Conservation (phyloP, 345 rosid genomes). For the Kandelia obovata region DNA sequence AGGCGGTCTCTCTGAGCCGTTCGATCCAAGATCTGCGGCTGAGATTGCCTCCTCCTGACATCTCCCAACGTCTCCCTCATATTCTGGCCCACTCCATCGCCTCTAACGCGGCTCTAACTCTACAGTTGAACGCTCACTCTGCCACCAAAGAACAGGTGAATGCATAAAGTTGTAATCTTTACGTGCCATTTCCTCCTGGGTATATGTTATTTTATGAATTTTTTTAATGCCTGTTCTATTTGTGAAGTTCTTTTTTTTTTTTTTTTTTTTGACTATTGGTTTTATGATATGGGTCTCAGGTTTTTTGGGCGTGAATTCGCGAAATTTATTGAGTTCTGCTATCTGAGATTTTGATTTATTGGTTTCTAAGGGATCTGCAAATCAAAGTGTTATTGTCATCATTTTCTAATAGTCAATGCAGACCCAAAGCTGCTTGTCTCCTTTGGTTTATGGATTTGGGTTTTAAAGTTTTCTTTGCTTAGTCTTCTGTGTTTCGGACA, state of each 20-base stretch:
- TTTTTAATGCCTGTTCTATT: background rate
- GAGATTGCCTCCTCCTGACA: slow-evolving; percentile 79
- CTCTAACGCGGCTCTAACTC: slow-evolving; percentile 83
- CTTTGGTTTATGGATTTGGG: background rate
- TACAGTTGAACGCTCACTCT: slow-evolving; percentile 88
- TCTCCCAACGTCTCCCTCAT: slow-evolving; percentile 87
- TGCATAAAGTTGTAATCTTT: background rate
- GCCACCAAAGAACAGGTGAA: slow-evolving; percentile 84
- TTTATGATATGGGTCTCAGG: no score
- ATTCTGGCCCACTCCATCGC: slow-evolving; percentile 92
- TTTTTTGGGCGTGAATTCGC: no score
- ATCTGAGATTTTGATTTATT: no score
- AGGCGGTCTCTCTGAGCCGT: slow-evolving; percentile 69
- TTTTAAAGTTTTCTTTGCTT: background rate
- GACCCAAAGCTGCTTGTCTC: background rate
- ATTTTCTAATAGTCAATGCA: no score
- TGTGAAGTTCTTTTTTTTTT: no score
- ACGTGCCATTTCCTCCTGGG: background rate
- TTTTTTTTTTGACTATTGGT: no score
- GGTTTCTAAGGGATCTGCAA: no score
- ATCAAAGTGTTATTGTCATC: no score
- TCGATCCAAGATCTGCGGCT: slow-evolving; percentile 82
- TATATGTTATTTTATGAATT: background rate
- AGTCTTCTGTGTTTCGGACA: background rate
- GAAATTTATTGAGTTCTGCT: no score